Base-by-base conservation (phyloP, 1,139 yeast species). In the Kodamaea derodonti region DNA sequence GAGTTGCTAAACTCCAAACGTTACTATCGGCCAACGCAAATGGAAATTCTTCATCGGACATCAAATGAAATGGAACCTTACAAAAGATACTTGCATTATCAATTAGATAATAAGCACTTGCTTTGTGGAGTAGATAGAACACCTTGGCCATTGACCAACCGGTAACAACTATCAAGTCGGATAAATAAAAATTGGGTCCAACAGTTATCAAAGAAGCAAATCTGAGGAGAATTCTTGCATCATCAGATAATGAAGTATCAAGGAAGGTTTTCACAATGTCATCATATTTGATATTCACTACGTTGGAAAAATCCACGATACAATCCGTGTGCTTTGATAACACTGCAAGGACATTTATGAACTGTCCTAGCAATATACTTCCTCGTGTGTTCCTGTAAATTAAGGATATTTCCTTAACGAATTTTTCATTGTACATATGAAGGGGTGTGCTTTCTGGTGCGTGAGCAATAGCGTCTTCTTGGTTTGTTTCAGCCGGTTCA, bases 21-120 rank as follows among this genome's bases (percentile, higher is more conserved):
- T 60, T 60, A 2, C 57, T 48, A 14, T 64, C 65, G 4, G 58
- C 47, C n/a, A 74, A 38, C 3, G 61, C 61, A 33, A 72, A 65
- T 0, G 72, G 66, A 25, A 61, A 57, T 1, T 56, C 57, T 3
- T 52, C 49, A 2, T 59, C 50, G 14, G 65, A 54, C 24, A 63
- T 37, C 16, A 58, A 37, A 38, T 69, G 68, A 41, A 72, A 70
- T 4, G 80, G 79, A 22, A 72, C 56, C 42, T 74, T 75, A 48
- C 74, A 73, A 41, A 63, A 66, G 1, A 70, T 55, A 15, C 69
- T 65, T 9, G 64, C 54, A 1, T 79, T 75, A 1, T 52, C 45
- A 6, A 75, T 46, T 1, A 72, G 34, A 24, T 58, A 56, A 11
- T 56, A 38, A 24, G 63, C 62, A 14, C 65, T 49, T 13, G 69